Conservation (phyloP, 169 alveolate species). For the Plasmodium gaboni region DNA sequence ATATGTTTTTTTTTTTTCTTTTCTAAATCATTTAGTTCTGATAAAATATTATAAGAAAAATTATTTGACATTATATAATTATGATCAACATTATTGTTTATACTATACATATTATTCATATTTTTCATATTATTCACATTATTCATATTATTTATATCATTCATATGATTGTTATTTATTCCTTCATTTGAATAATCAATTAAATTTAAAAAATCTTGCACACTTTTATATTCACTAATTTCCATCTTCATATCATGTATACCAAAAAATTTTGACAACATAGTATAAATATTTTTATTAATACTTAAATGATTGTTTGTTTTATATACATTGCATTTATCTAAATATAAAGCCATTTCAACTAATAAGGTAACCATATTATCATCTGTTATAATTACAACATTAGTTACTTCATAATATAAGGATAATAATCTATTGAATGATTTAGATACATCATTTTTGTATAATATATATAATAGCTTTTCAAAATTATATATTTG, state of each 20-base stretch:
- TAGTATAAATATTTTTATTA: no score
- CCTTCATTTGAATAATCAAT: slow-evolving; percentile 5
- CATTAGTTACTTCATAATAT: slow-evolving; percentile 9
- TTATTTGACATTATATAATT: background rate
- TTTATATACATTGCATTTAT: slow-evolving; percentile 21
- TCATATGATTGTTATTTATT: no score
- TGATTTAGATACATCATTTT: slow-evolving; percentile 38
- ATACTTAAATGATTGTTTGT: no score
- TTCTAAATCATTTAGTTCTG: background rate
- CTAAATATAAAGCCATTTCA: slow-evolving; percentile 62
- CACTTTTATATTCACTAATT: slow-evolving; percentile 2
- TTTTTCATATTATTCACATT: background rate
- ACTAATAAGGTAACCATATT: slow-evolving; percentile 36
- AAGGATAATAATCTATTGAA: slow-evolving; percentile 30
- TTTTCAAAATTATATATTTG: slow-evolving; percentile 69
- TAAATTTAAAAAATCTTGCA: no score
- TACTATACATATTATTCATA: background rate
- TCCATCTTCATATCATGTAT: no score
- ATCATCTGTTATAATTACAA: slow-evolving; percentile 26
- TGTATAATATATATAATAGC: slow-evolving; percentile 25
- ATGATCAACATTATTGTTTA: slow-evolving; percentile 4
- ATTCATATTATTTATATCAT: background rate
- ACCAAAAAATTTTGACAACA: no score
- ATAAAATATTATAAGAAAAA: background rate
- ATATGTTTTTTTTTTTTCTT: background rate